Percentiles rank a stretch among this genome's conserved stretches.
These are phyloP conservation scores for Oldenlandia corymbosa DNA, from an alignment of 257 asterid species.

Conservation along the genomic window DNA sequence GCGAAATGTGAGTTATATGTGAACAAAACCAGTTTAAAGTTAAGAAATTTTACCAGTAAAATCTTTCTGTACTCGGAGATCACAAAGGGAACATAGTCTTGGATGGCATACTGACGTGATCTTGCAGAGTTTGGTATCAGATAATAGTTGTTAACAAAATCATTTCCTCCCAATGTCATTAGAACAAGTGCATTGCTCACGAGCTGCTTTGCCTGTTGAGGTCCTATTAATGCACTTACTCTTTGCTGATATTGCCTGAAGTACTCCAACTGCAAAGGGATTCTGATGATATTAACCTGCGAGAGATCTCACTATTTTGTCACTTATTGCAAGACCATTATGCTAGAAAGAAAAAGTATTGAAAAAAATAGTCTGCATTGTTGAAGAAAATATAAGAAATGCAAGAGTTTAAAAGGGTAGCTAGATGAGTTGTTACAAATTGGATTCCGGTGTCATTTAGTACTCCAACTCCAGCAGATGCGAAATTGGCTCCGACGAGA, in stretches of 20 bases:
- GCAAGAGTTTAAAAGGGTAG: not conserved
- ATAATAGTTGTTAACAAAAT: slow-evolving; percentile 79
- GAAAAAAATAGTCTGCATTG: not conserved
- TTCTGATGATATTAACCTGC: slow-evolving; percentile 73
- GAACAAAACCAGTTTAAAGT: not conserved
- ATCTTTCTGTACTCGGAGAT: slow-evolving; percentile 69
- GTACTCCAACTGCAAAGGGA: slow-evolving; percentile 47
- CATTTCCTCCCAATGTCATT: slow-evolving; percentile 82
- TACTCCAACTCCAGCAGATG: slow-evolving; percentile 81
- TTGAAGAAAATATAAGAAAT: not conserved
- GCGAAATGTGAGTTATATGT: too few species aligned
- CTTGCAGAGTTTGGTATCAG: slow-evolving; percentile 65
- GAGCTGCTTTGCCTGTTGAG: slow-evolving; percentile 30
- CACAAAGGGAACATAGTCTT: slow-evolving; percentile 49
- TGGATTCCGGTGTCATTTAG: slow-evolving; percentile 84
- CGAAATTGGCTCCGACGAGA: slow-evolving; percentile 70
- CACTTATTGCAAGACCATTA: not conserved
- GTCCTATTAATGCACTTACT: slow-evolving; percentile 49
- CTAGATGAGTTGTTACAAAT: slow-evolving; percentile 37
- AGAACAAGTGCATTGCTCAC: slow-evolving; percentile 64
- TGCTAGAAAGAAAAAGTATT: not conserved
- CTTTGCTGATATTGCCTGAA: slow-evolving; percentile 57
- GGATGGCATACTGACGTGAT: slow-evolving; percentile 55
- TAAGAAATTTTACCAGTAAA: slow-evolving; percentile 42
- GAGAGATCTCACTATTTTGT: not conserved